Evolutionary conservation across 495 filamentous ascomycete species (phyloP).

Genomic region (Polyplosphaeria fusca): DNA sequence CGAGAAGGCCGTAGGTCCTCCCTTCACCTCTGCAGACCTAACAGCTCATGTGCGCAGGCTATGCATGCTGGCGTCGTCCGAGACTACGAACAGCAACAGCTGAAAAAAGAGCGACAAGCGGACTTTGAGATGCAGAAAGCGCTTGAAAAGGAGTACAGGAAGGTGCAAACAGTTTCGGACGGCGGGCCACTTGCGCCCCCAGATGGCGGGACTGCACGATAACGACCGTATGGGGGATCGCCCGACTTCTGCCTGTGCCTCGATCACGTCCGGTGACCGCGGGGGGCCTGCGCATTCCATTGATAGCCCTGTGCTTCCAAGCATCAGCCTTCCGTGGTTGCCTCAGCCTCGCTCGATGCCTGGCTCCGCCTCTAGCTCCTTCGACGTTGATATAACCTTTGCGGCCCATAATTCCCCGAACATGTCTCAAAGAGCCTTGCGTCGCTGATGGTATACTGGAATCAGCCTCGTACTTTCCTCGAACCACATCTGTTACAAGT

Average conservation of each 20-base stretch:
- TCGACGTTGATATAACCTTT: neutral
- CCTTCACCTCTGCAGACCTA: neutral
- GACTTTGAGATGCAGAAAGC: conserved; percentile 90
- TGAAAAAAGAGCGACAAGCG: conserved; percentile 76
- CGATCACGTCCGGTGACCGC: neutral
- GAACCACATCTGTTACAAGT: no score
- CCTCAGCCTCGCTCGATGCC: conserved; percentile 1
- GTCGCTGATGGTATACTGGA: no score
- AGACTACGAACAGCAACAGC: conserved; percentile 87
- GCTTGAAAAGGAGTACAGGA: conserved; percentile 86
- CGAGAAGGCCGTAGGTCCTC: conserved; percentile 72
- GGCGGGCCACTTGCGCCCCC: conserved; percentile 16
- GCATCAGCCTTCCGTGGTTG: neutral
- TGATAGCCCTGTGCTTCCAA: neutral
- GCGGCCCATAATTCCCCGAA: neutral
- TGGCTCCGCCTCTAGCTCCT: neutral
- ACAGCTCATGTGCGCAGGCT: conserved; percentile 53
- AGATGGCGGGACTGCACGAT: conserved; percentile 10
- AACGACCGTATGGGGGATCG: neutral
- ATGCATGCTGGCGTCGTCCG: conserved; percentile 96
- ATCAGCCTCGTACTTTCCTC: no score
- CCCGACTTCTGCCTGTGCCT: neutral
- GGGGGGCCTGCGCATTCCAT: no score
- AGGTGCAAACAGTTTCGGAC: conserved; percentile 66
- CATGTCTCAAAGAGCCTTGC: no score